Conservation (phyloP, 306 rosid genomes). For the Castanea crenata region DNA sequence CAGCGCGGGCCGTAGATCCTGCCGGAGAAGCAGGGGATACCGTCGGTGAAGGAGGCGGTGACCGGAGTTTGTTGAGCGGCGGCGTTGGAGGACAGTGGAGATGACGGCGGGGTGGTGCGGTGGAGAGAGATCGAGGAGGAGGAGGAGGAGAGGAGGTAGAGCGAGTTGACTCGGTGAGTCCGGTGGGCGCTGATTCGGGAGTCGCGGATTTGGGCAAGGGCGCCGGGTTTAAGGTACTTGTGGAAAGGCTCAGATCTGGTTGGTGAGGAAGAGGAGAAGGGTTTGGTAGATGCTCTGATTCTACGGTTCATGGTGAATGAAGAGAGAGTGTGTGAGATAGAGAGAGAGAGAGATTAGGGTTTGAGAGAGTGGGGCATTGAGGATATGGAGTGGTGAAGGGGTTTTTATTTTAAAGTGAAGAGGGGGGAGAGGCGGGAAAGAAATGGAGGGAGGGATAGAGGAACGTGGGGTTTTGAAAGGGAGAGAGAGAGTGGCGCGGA, state of each 20-base stretch:
- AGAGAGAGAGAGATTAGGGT: background rate
- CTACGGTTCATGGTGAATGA: slow-evolving; percentile 55
- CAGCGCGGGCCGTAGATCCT: slow-evolving; percentile 59
- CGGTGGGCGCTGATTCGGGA: slow-evolving; percentile 65
- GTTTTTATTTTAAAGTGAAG: slow-evolving; percentile 32
- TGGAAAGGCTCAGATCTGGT: slow-evolving; percentile 44
- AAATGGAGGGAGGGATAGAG: slow-evolving; percentile 22
- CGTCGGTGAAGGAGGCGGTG: slow-evolving; percentile 19
- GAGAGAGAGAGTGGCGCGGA: background rate
- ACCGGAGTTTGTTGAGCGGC: slow-evolving; percentile 19
- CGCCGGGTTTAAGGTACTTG: slow-evolving; percentile 84
- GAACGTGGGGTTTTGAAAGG: slow-evolving; percentile 8
- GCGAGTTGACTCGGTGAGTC: slow-evolving; percentile 35
- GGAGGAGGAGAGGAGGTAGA: background rate
- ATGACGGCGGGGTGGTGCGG: slow-evolving; percentile 31
- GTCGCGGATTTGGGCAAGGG: slow-evolving; percentile 84
- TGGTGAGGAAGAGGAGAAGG: slow-evolving; percentile 7
- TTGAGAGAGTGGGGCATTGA: slow-evolving; percentile 32
- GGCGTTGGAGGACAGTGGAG: slow-evolving; percentile 8
- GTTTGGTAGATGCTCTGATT: slow-evolving; percentile 20
- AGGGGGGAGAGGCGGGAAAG: slow-evolving; percentile 38
- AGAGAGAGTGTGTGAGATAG: background rate
- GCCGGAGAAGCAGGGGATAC: slow-evolving; percentile 49
- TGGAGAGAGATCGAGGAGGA: slow-evolving; percentile 35
- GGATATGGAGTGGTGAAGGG: slow-evolving; percentile 7